Evolutionary conservation across 345 rosid genomes (phyloP).

Genomic region (Luvunga scandens): DNA sequence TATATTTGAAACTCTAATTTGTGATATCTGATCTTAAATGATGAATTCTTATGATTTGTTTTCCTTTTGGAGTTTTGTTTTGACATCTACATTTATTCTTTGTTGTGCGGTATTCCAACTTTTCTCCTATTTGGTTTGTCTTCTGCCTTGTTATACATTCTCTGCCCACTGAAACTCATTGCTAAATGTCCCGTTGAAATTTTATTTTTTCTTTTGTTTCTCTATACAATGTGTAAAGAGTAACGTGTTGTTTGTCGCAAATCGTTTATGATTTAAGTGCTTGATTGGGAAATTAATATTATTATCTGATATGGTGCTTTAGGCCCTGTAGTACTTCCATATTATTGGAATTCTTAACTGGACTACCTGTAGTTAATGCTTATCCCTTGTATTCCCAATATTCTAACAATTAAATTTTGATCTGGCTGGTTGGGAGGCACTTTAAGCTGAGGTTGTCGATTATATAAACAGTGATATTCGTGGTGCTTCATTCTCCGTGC

Average conservation of each 20-base stretch:
- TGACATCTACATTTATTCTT: not conserved
- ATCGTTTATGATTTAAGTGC: too few relatives aligned
- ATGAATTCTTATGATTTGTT: not conserved
- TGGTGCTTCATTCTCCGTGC: conserved; percentile 36
- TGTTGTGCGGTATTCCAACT: not conserved
- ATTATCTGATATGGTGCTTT: too few relatives aligned
- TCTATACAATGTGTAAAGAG: not conserved
- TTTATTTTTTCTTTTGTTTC: not conserved
- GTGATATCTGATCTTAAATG: not conserved
- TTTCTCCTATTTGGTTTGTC: not conserved
- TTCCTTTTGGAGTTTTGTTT: not conserved
- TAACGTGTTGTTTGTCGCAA: not conserved
- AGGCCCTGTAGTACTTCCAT: too few relatives aligned
- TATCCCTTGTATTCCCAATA: too few relatives aligned
- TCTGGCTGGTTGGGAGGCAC: conserved; percentile 67
- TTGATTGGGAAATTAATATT: too few relatives aligned
- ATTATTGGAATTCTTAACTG: too few relatives aligned
- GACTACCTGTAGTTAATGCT: too few relatives aligned
- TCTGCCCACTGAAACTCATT: not conserved
- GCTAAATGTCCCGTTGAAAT: not conserved
- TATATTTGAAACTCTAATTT: not conserved
- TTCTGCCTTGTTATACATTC: not conserved
- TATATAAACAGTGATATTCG: conserved; percentile 85
- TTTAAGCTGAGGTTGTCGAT: conserved; percentile 78
- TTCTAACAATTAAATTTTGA: conserved; percentile 19